Base-by-base conservation (phyloP, 1,284 basidiomycete genomes). In the Trichosporon sp. region DNA sequence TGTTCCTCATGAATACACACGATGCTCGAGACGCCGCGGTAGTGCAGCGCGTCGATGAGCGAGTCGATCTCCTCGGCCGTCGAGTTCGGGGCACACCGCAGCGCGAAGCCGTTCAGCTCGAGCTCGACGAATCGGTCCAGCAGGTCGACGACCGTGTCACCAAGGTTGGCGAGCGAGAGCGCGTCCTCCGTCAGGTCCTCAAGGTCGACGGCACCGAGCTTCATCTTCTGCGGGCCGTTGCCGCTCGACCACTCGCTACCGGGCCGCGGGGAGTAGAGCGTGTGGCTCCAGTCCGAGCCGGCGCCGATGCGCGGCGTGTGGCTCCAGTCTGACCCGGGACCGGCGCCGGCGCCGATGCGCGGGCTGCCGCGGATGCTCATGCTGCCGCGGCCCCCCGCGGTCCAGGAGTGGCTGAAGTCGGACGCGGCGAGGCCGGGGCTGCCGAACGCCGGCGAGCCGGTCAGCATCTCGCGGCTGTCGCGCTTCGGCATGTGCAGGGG, bases 141-240 rank as follows among this genome's bases (percentile, higher is more conserved):
- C 13, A 68, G 42, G 11, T 60, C 64, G 0, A 44, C 64, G 9
- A 56, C 64, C 2, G 68, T 68, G 34, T 65, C 23, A 15, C n/a
- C 38, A 18, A 68, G 34, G 25, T 32, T 65, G 6, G 25, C 58
- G 5, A 34, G 23, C 0, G 18, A n/a, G 2, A 68, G 38, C 3
- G 64, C 67, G 25, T 65, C 64, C 3, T 62, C 29, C 0, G 29
- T 42, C 18, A 68, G 56, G 3, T 34, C 18, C 12, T 62, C 64
- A 25, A 65, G 29, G 31, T 68, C 68, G 21, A 68, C 44, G 58
- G 44, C 42, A 12, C 68, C 68, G 32, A 68, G 68, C 29, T 31
- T 58, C 68, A 68, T 68, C 64, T 68, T 60, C 56, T 60, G 63
- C 38, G 63, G 44, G 11, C 8, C 23, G 29, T 18, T 29, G 15